Percentiles rank a stretch among this genome's conserved stretches.
phyloP scores from a whole-genome alignment of 805 yeast species.

The Saccharomycopsis oosterbeekiorum region DNA sequence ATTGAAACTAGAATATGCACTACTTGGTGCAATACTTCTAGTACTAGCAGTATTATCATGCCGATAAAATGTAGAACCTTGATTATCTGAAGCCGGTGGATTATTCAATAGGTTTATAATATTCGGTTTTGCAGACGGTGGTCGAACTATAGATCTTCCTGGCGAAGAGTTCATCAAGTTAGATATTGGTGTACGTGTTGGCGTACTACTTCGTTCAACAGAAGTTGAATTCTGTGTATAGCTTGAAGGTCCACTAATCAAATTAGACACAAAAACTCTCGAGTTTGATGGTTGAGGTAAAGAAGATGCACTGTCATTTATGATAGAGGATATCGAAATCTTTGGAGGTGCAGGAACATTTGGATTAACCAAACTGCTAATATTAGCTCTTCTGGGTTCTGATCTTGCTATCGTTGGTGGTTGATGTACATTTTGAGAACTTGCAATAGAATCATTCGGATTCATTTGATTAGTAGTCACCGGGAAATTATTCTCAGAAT shows the following conservation, averaged over 20 bases:
- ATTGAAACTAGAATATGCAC: background rate
- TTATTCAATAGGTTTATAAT: slow-evolving; percentile 13
- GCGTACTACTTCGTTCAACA: background rate
- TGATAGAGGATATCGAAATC: slow-evolving; percentile 3
- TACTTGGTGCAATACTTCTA: background rate
- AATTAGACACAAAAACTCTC: background rate
- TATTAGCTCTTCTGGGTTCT: background rate
- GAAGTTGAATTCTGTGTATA: background rate
- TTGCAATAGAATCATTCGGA: background rate
- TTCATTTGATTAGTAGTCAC: background rate
- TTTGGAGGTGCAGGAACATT: background rate
- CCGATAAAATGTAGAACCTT: background rate
- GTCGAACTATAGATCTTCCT: background rate
- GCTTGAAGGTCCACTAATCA: background rate
- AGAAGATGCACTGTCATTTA: background rate
- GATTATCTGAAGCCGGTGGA: background rate
- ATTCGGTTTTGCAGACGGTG: slow-evolving; percentile 3
- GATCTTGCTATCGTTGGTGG: background rate
- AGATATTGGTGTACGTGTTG: slow-evolving; percentile 2
- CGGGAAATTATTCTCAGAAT: background rate
- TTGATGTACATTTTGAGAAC: background rate
- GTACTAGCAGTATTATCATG: background rate
- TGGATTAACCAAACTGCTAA: background rate
- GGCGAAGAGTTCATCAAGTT: background rate
- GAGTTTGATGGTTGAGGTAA: background rate